Evolutionary conservation across 2,329 filamentous ascomycete genomes (phyloP), one percentile per base, ranked within the genome.

Genomic region (Ascochyta lentis): DNA sequence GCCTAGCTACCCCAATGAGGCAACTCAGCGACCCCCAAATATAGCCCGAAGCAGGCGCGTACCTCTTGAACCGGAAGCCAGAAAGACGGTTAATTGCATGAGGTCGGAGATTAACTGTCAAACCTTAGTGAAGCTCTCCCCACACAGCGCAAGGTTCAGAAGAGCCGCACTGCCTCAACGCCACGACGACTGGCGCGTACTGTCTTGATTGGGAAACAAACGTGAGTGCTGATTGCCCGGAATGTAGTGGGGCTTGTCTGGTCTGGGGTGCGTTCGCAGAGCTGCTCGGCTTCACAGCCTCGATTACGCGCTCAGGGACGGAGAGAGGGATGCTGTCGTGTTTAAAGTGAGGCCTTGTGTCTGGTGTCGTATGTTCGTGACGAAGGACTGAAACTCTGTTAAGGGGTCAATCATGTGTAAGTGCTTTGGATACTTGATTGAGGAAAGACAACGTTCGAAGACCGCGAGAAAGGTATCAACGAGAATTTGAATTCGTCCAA

Each of bases 31-130:
- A 13, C 13, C 29, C 53, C 70, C 69, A 74, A 74, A 74, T 70
- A 68, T 71, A 68, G 63, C 69, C 64, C 61, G 59, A 67, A 70
- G 40, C 53, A 38, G 37, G 53, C 53, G 53, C 53, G 35, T 55
- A 45, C 16, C 15, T 51, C 45, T 60, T 61, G 61, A 68, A 65
- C 58, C 54, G 65, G 65, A 38, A 42, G 27, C 26, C 1, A 24
- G 27, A 70, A 70, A 55, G 61, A 40, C 70, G 67, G 65, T 65
- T 71, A 75, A 73, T 68, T 68, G 56, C 48, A 66, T 63, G 26
- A 50, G 59, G 42, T 35, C 34, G 62, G 61, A 56, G 52, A 58
- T 59, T 56, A 58, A 48, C 51, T 59, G 43, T 64, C 63, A 65
- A 69, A 66, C 64, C 46, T 54, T 51, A 29, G 58, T 54, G 56